These are phyloP conservation scores for Avena atlantica DNA, from an alignment of 176 grass and related monocot genomes.

Conservation along the genomic window DNA sequence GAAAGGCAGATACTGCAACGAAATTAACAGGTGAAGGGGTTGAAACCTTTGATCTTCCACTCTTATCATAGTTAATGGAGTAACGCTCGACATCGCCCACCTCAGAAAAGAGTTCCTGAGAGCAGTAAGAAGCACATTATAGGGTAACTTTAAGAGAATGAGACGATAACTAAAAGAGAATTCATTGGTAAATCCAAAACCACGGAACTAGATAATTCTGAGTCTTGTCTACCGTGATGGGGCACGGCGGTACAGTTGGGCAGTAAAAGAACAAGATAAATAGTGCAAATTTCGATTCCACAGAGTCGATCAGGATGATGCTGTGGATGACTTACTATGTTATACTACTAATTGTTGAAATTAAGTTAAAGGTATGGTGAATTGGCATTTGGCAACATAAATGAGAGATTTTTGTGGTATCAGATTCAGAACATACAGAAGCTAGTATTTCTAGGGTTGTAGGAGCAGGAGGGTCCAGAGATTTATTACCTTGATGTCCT, in stretches of 20 bases:
- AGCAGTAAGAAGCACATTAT: not conserved
- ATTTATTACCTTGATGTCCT: slow-evolving; percentile 68
- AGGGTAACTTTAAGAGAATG: not conserved
- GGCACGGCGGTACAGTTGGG: not conserved
- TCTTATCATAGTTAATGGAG: slow-evolving; percentile 77
- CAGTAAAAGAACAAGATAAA: not conserved
- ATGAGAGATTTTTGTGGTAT: not conserved
- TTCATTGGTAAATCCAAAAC: too few species aligned
- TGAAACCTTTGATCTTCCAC: slow-evolving; percentile 48
- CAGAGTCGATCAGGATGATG: not conserved
- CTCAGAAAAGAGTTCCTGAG: slow-evolving; percentile 68
- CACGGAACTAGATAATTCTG: not conserved
- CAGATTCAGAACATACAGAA: not conserved
- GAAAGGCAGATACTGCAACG: too few species aligned
- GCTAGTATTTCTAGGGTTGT: not conserved
- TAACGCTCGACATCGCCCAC: slow-evolving; percentile 56
- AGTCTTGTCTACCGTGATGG: not conserved
- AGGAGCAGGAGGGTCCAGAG: not conserved
- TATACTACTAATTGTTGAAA: not conserved
- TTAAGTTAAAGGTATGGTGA: not conserved
- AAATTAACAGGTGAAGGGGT: not conserved
- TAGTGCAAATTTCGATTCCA: not conserved
- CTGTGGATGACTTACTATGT: not conserved
- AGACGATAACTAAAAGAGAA: not conserved
- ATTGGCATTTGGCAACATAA: not conserved